phyloP scores from a whole-genome alignment of 1,139 yeast species.

The Hyphopichia khmerensis region DNA sequence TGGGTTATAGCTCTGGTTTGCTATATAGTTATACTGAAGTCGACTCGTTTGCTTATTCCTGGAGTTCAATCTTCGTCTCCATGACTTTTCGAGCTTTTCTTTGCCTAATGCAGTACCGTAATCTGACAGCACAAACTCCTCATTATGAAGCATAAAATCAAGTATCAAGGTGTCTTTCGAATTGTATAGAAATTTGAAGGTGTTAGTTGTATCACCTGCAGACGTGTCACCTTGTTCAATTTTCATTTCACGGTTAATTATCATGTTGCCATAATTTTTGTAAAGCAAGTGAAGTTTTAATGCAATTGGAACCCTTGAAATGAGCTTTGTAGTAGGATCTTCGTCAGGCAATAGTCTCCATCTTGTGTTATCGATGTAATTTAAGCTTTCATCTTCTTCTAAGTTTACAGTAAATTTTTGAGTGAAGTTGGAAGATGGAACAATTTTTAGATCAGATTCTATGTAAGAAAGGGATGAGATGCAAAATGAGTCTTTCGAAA shows the following conservation, averaged over 20 bases:
- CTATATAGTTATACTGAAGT: constrained; percentile 1
- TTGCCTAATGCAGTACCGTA: not conserved
- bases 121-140: constrained; percentile 1
- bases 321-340: constrained; percentile 7
- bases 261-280: constrained; percentile 7
- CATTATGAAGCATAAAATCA: constrained; percentile 21
- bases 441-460: constrained; percentile 19
- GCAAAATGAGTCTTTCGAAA: constrained; percentile 8
- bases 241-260: not conserved
- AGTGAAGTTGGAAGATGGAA: constrained; percentile 7
- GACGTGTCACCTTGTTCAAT: not conserved
- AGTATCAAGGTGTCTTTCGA: constrained; percentile 9
- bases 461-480: constrained; percentile 21
- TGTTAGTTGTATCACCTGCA: constrained; percentile 3
- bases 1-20: not conserved
- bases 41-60: constrained; percentile 1
- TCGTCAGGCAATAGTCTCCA: constrained; percentile 20
- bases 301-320: constrained; percentile 25
- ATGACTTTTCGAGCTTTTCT: constrained; percentile 1
- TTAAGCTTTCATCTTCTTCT: constrained; percentile 1
- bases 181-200: constrained; percentile 4
- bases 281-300: constrained; percentile 22
- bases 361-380: constrained; percentile 18
- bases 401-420: constrained; percentile 2
- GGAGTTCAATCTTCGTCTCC: not conserved